Percentiles rank a stretch among this genome's conserved stretches.
Evolutionary conservation across 257 asterid species (phyloP).

Genomic region (Gardenia jasminoides): DNA sequence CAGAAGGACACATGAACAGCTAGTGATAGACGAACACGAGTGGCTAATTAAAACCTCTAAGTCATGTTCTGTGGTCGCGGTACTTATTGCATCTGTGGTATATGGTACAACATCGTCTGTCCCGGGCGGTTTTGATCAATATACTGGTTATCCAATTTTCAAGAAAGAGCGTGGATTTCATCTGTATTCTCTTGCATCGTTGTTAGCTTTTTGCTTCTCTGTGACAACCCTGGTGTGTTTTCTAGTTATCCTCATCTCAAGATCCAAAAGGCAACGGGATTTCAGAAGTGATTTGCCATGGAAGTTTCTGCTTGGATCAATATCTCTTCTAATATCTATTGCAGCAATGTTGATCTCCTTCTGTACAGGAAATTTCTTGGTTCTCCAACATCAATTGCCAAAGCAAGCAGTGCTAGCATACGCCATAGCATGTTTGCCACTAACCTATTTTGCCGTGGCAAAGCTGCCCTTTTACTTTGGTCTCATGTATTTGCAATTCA

Average conservation of each 20-base stretch:
- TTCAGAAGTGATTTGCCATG: slow-evolving; percentile 44
- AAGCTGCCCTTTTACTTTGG: slow-evolving; percentile 56
- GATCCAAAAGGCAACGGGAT: slow-evolving; percentile 45
- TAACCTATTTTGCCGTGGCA: slow-evolving; percentile 35
- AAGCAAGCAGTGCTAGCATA: slow-evolving; percentile 43
- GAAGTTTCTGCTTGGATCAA: slow-evolving; percentile 48
- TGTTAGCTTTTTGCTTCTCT: slow-evolving; percentile 53
- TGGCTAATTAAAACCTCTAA: slow-evolving; percentile 69
- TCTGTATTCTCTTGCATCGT: slow-evolving; percentile 41
- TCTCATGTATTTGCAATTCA: slow-evolving; percentile 22
- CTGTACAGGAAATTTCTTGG: slow-evolving; percentile 60
- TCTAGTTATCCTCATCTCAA: slow-evolving; percentile 56
- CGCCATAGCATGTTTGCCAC: slow-evolving; percentile 39
- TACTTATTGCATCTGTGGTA: slow-evolving; percentile 62
- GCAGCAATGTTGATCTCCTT: slow-evolving; percentile 51
- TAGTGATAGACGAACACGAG: slow-evolving; percentile 30
- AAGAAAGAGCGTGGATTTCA: slow-evolving; percentile 27
- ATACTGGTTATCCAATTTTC: slow-evolving; percentile 39
- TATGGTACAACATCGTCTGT: slow-evolving; percentile 55
- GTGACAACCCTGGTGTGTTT: slow-evolving; percentile 59
- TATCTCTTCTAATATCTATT: slow-evolving; percentile 47
- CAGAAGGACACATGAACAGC: slow-evolving; percentile 28
- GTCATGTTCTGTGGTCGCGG: slow-evolving; percentile 61
- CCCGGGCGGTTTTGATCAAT: slow-evolving; percentile 50
- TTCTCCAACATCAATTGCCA: slow-evolving; percentile 31